Evolutionary conservation across 2,329 filamentous ascomycete genomes (phyloP).

Genomic region (Gremmenia infestans): DNA sequence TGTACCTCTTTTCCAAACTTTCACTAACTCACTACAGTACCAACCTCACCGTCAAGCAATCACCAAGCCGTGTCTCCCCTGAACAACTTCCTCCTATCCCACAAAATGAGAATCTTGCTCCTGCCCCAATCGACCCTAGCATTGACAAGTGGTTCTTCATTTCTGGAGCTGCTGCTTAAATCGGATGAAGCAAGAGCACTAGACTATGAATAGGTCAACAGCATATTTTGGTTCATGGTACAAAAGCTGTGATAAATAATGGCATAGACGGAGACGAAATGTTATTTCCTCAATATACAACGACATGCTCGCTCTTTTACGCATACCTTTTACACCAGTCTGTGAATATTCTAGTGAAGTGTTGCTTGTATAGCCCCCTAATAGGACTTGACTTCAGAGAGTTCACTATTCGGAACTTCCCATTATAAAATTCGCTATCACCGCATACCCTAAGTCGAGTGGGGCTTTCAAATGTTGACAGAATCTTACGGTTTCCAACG

Average conservation of each 20-base stretch:
- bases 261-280: neutral
- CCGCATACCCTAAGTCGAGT: too few species aligned
- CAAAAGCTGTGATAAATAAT: constrained; percentile 1
- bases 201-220: neutral
- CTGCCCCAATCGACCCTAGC: constrained; percentile 88
- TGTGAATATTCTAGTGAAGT: neutral
- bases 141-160: constrained; percentile 99
- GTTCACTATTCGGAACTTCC: neutral
- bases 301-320: neutral
- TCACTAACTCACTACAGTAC: constrained; percentile 50
- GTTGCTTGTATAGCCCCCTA: neutral
- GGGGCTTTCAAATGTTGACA: neutral
- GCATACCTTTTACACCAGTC: neutral
- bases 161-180: constrained; percentile 83
- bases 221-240: neutral
- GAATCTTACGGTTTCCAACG: constrained; percentile 11
- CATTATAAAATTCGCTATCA: too few species aligned
- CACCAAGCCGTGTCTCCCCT: constrained; percentile 64
- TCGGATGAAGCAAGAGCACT: neutral
- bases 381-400: neutral
- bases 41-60: constrained; percentile 74
- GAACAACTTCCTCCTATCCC: constrained; percentile 73
- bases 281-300: neutral
- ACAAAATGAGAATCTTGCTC: constrained; percentile 69
- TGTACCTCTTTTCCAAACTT: neutral